These are phyloP conservation scores for Teratosphaeriaceae sp. DNA, from an alignment of 2,329 filamentous ascomycete genomes.

Conservation along the genomic window DNA sequence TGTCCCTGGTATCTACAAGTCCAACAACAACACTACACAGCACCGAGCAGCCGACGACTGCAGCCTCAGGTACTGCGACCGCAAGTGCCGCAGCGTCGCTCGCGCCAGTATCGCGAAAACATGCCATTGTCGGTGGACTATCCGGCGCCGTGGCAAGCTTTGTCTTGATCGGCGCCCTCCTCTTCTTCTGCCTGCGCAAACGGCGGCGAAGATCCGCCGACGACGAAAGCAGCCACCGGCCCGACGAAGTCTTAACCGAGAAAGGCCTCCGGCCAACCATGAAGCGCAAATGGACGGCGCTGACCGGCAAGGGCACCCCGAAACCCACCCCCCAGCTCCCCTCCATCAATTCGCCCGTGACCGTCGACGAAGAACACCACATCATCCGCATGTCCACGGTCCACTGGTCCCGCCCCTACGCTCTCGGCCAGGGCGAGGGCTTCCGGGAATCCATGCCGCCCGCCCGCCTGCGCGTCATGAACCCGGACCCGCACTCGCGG, in stretches of 20 bases:
- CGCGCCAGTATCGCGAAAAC: conserved; percentile 13
- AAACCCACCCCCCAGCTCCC: conserved; percentile 13
- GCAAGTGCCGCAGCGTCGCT: not conserved
- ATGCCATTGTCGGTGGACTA: conserved; percentile 25
- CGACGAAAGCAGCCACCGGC: not conserved
- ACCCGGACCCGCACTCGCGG: conserved; percentile 25
- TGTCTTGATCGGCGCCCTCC: conserved; percentile 21
- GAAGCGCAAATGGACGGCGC: conserved; percentile 10
- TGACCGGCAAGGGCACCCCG: conserved; percentile 12
- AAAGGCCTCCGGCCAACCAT: conserved; percentile 7
- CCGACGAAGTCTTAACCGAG: conserved; percentile 9
- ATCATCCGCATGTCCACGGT: conserved; percentile 28
- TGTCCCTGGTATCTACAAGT: not conserved
- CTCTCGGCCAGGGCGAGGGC: conserved; percentile 25
- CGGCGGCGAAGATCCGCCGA: conserved; percentile 12
- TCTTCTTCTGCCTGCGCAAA: conserved; percentile 21
- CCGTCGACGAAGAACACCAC: conserved; percentile 26
- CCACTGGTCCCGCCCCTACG: conserved; percentile 29
- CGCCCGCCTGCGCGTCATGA: conserved; percentile 26
- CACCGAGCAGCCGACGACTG: not conserved
- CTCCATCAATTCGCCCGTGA: conserved; percentile 14
- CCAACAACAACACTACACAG: not conserved
- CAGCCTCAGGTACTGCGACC: not conserved
- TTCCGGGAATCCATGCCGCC: conserved; percentile 23
- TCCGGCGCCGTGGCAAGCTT: conserved; percentile 26